A percentile compares a stretch with the other conserved stretches of the same genome.
Conservation (phyloP, 2,329 filamentous ascomycete species). For the Lanzia echinophila region DNA sequence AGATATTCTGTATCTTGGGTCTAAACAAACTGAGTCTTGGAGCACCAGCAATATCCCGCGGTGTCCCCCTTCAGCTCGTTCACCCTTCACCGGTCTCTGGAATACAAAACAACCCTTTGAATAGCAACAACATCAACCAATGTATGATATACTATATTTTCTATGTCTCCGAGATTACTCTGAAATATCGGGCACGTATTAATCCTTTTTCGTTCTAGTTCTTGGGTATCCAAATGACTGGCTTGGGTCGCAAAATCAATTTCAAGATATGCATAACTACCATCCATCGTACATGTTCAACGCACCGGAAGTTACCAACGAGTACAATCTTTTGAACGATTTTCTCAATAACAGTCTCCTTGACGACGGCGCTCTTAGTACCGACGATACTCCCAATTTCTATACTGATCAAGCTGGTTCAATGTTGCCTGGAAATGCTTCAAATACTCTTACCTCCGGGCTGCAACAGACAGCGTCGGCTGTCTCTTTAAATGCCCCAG, state of each 20-base stretch:
- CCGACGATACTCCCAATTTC: slow-evolving; percentile 58
- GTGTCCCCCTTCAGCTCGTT: slow-evolving; percentile 58
- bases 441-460: slow-evolving; percentile 31
- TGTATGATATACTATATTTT: slow-evolving; percentile 47
- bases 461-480: slow-evolving; percentile 29
- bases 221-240: slow-evolving; percentile 77
- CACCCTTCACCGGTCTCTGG: slow-evolving; percentile 65
- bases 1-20: no score
- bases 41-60: slow-evolving; percentile 35
- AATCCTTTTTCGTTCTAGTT: slow-evolving; percentile 52
- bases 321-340: slow-evolving; percentile 95
- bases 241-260: slow-evolving; percentile 67
- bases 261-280: slow-evolving; percentile 90
- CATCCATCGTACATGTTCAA: slow-evolving; percentile 94
- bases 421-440: slow-evolving; percentile 42
- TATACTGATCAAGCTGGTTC: slow-evolving; percentile 50
- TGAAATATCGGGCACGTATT: slow-evolving; percentile 20
- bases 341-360: slow-evolving; percentile 88
- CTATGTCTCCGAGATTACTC: slow-evolving; percentile 23
- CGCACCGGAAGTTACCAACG: slow-evolving; percentile 87
- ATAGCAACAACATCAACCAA: slow-evolving; percentile 61
- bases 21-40: slow-evolving; percentile 34
- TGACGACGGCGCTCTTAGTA: slow-evolving; percentile 69
- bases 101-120: slow-evolving; percentile 54
- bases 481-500: slow-evolving; percentile 34